Evolutionary conservation across 257 asterid genomes (phyloP), one percentile per base, ranked within the genome.

Genomic region (Cynanchum wilfordii): DNA sequence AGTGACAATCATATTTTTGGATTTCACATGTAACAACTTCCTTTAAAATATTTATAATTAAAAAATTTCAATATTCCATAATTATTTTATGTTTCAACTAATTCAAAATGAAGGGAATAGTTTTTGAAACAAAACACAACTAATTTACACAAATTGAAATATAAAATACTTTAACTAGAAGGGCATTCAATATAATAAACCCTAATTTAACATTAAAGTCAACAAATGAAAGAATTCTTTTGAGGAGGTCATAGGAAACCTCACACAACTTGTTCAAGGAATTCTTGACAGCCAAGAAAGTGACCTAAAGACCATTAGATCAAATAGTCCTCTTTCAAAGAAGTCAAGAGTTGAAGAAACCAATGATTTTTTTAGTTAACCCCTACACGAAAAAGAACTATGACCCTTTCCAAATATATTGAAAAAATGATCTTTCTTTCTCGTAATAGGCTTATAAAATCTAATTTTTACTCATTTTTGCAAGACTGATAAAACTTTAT

Each of bases 201-300:
- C 13, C 24, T 56, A 42, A 42, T 42, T 56, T 22, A 56, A 22
- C 33, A 7, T 56, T 12, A 56, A 56, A 22, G 65, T 58, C 65
- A 66, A 42, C 17, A 47, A 62, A 50, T 49, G 16, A 12, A 56
- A 22, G 58, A 19, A 16, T 13, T n/a, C 64, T 45, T 64, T 30
- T 33, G 68, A 59, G 33, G 73, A 70, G 74, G 47, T 79, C 83
- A 77, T 84, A 70, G 67, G 81, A 72, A 56, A 58, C 38, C 70
- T 25, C 59, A 33, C 4, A 8, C 58, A 8, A 55, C 62, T 62
- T 62, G 45, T 33, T 38, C 17, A 8, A 42, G 8, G 44, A 29
- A 12, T 16, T 62, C 92, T 83, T 87, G 80, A 76, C 76, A 9
- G 75, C 80, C 87, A 84, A 87, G 86, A 49, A 71, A 68, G 25